Evolutionary conservation across 2,329 filamentous ascomycete species (phyloP), one percentile per base, ranked within the genome.

Genomic region (Rhynchosporium agropyri): DNA sequence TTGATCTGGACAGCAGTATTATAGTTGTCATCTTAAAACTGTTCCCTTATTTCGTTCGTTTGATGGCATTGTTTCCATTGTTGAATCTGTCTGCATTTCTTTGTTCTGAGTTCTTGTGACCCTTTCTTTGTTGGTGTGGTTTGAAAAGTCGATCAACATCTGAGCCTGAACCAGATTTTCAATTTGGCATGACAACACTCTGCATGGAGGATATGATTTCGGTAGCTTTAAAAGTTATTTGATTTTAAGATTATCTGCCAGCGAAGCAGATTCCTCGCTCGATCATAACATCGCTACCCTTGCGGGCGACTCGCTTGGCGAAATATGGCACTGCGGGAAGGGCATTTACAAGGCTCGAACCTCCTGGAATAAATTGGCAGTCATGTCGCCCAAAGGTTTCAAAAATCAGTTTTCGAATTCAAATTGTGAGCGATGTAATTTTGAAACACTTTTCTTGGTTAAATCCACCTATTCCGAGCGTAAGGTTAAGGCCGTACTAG

Each of bases 41-140:
- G 51, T 40, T 42, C 51, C 36, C 28, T 15, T 54, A 9, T 42
- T 56, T 60, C 13, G 57, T 26, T 43, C 26, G 2, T 26, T 31
- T 40, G 33, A 28, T 33, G 4, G n/a, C 29, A 58, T 64, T 61
- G 58, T 61, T 46, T 13, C 1, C 28, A 61, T 58, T 61, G 46
- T 61, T 50, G 38, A 46, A 33, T 57, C 40, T 57, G 28, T 31
- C 12, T 12, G 28, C 9, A 45, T 13, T 33, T 38, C 40, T 57
- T 46, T 57, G 40, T 36, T 36, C 8, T 46, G 28, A 38, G 28
- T 31, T 46, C 31, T 7, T 12, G 33, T 20, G 20, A 20, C 20
- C 3, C 10, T 43, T 43, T 57, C 54, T 54, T 54, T 54, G 51
- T 54, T 40, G n/a, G 51, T 12, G n/a, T 28, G 8, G n/a, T 20